phyloP scores from a whole-genome alignment of 2,329 filamentous ascomycete genomes.

The Fusarium solani-melongenae region DNA sequence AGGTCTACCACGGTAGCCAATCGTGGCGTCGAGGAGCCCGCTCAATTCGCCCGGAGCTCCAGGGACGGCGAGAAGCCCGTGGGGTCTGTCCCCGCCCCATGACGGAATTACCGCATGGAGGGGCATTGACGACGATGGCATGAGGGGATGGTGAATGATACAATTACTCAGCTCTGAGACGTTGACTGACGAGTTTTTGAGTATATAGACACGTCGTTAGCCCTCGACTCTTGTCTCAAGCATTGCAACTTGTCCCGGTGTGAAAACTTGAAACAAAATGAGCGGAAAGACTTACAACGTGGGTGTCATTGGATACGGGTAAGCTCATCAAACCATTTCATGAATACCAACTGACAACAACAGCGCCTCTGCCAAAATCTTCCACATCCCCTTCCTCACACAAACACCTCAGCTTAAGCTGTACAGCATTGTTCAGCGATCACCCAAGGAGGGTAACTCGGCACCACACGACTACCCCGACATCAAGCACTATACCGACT shows the following conservation, averaged over 20 bases:
- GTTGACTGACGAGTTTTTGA: neutral
- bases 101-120: constrained; percentile 36
- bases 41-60: constrained; percentile 15
- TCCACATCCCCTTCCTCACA: constrained; percentile 84
- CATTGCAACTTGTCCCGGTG: neutral
- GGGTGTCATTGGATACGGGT: constrained; percentile 64
- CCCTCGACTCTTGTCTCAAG: neutral
- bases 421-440: constrained; percentile 81
- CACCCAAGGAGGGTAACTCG: constrained; percentile 71
- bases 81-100: constrained; percentile 37
- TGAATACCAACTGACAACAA: constrained; percentile 32
- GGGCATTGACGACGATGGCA: constrained; percentile 4
- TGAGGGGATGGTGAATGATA: constrained; percentile 8
- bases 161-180: constrained; percentile 2
- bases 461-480: constrained; percentile 75
- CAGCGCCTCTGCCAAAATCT: constrained; percentile 77
- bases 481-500: constrained; percentile 71
- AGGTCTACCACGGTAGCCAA: constrained; percentile 6
- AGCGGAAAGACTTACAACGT: constrained; percentile 59
- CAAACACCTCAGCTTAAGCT: constrained; percentile 73
- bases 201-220: neutral
- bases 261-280: constrained; percentile 38
- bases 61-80: constrained; percentile 33
- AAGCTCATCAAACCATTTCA: constrained; percentile 37
- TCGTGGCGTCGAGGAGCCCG: constrained; percentile 18